Evolutionary conservation across 2,329 filamentous ascomycete genomes (phyloP).

Genomic region (Exophiala lecanii-corni): DNA sequence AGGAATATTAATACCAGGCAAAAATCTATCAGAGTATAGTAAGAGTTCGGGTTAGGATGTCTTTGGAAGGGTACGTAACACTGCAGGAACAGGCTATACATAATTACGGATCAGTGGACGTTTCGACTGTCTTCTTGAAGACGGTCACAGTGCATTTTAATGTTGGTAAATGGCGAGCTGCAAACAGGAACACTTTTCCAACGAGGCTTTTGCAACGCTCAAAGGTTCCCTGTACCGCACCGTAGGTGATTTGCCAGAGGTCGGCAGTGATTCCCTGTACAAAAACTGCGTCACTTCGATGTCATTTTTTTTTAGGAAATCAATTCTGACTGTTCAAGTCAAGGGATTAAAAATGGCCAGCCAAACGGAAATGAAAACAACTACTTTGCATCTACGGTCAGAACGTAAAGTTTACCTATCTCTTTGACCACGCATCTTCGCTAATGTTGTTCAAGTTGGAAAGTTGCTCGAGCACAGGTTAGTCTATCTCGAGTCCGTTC

Average conservation of each 20-base stretch:
- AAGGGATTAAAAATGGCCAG: background rate
- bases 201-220: background rate
- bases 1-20: no score
- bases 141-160: background rate
- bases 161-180: background rate
- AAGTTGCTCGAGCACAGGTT: conserved; percentile 6
- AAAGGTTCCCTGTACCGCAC: background rate
- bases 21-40: no score
- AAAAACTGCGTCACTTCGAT: background rate
- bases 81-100: background rate
- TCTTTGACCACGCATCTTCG: conserved; percentile 4
- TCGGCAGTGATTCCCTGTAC: background rate
- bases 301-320: background rate
- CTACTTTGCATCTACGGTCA: conserved; percentile 14
- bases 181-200: background rate
- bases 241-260: background rate
- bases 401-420: conserved; percentile 11
- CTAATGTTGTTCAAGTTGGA: conserved; percentile 10
- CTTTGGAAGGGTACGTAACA: no score
- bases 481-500: conserved; percentile 1
- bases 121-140: background rate
- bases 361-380: background rate
- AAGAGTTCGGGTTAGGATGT: no score
- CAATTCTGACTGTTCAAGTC: background rate
- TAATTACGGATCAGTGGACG: background rate